Conservation (phyloP, 208 protist genomes). For the Lotmaria passim region DNA sequence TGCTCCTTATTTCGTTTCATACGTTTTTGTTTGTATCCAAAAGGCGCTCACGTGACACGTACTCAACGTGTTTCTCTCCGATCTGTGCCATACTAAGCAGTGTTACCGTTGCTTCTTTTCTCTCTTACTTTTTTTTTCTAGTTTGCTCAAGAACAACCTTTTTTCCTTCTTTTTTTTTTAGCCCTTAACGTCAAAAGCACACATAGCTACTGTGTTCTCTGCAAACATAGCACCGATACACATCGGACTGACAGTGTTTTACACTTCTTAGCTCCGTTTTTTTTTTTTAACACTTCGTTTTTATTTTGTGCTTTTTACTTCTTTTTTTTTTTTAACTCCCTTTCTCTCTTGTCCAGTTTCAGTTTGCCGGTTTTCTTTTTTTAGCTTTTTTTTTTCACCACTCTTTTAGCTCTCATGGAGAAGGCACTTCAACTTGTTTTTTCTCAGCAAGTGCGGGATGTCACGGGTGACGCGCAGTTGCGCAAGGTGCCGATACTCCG, state of each 20-base stretch:
- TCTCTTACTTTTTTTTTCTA: slow-evolving; percentile 13
- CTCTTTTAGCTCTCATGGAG: not conserved
- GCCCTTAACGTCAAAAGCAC: too few species aligned
- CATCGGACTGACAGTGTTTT: too few species aligned
- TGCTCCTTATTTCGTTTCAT: too few species aligned
- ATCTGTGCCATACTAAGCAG: not conserved
- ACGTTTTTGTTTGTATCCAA: not conserved
- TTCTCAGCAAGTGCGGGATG: not conserved
- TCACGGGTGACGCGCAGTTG: not conserved
- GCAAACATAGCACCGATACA: too few species aligned
- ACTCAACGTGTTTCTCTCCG: too few species aligned
- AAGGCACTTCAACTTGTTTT: not conserved
- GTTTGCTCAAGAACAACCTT: not conserved
- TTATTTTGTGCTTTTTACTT: not conserved
- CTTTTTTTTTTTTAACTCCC: too few species aligned
- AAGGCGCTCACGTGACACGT: too few species aligned
- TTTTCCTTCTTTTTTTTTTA: not conserved
- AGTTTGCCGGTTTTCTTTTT: not conserved
- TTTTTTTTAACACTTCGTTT: too few species aligned
- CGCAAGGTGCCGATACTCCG: slow-evolving; percentile 9
- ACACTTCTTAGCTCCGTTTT: too few species aligned
- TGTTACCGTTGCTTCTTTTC: not conserved
- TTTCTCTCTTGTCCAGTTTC: too few species aligned
- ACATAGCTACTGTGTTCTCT: too few species aligned
- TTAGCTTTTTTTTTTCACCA: not conserved